Base-by-base conservation (phyloP, 2,329 filamentous ascomycete species). In the Sporothrix pseudoabietina region DNA sequence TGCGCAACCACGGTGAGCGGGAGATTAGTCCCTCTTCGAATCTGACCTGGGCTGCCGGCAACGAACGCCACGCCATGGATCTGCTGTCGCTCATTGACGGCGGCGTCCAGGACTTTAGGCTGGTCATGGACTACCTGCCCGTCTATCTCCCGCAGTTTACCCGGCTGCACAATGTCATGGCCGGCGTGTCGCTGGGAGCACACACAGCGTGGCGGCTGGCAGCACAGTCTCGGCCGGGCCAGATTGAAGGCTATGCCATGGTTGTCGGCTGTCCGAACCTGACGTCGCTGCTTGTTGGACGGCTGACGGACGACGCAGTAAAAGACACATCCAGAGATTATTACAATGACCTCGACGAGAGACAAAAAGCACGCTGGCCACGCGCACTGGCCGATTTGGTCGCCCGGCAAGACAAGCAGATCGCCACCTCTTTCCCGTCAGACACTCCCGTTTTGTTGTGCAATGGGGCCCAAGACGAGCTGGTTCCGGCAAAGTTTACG, bases 61-160 rank as follows among this genome's bases (percentile, higher is more conserved):
- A 69, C 47, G 47, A 69, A 19, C 66, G 47, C 16, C 66, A 69
- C 30, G 66, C 66, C 66, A 69, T 69, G 44, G 66, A 69, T 26
- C 7, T 69, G 26, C 16, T 69, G 66, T 52, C 44, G 0, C 66
- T 69, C 14, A 69, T 69, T 14, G 66, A 69, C 66, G 66, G 66
- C 30, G 47, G 66, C 16, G 66, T 54, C 8, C 47, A 69, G 3
- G 66, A 69, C 30, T 69, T 69, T 19, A 30, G 16, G 16, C 47
- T 69, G 44, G 66, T 69, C 66, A 69, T 69, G 66, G 66, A 69
- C 66, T 69, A 69, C 8, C 30, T 69, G 66, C 66, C 66, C 14
- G 22, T 69, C 6, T 69, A 54, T 47, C 47, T 69, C 2, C 66
- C 66, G 8, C 66, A 69, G 30, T 69, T 69, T 26, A 1, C 9